Conservation (phyloP, 75 land plant species). For the Cupressus sempervirens region DNA sequence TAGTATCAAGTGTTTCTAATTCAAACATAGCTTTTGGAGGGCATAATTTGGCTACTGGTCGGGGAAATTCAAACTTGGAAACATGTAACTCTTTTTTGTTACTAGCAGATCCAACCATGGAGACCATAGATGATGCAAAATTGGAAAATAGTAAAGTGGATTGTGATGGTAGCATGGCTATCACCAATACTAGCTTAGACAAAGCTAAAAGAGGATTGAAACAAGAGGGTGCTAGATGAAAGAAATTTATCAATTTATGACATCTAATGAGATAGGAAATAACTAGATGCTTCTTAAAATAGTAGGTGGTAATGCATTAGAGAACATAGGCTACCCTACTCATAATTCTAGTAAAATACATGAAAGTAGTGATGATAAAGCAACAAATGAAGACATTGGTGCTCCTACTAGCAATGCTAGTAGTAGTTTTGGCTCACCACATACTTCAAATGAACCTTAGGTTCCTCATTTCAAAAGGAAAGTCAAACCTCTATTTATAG, state of each 20-base stretch:
- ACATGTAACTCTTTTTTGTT: background rate
- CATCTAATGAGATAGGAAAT: background rate
- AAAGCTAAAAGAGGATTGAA: conserved; percentile 5
- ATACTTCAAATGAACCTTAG: conserved; percentile 1
- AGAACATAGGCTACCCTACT: background rate
- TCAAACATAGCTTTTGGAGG: background rate
- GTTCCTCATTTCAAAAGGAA: conserved; percentile 36
- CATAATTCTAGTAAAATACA: background rate
- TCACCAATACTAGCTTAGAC: background rate
- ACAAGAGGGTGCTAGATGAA: conserved; percentile 9
- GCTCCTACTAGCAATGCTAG: background rate
- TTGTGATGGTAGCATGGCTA: background rate
- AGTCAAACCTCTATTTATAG: conserved; percentile 30
- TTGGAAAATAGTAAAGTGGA: background rate
- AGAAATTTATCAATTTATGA: conserved; percentile 3
- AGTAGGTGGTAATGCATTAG: conserved; percentile 1
- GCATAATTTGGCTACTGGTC: background rate
- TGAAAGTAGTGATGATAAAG: conserved; percentile 8
- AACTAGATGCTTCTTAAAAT: background rate
- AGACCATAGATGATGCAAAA: background rate
- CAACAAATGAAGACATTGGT: background rate
- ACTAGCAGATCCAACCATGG: background rate
- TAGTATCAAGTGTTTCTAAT: background rate
- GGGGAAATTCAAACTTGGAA: background rate
- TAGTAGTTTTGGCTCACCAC: background rate